Base-by-base conservation (phyloP, 352 stramenopile genomes). In the Phytophthora melonis region DNA sequence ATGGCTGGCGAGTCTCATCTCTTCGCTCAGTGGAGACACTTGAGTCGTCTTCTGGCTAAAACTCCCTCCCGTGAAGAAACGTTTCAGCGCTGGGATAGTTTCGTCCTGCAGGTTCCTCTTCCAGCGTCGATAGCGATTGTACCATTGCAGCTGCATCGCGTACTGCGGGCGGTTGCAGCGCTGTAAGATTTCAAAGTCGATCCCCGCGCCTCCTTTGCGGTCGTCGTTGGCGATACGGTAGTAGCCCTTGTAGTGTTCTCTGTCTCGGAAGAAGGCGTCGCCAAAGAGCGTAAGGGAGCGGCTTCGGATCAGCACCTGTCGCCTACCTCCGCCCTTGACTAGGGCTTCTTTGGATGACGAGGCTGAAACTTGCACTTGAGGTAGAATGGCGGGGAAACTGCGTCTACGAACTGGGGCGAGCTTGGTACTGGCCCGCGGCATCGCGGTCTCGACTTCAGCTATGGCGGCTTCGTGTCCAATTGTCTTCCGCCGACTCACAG, bases 171-270 rank as follows among this genome's bases (percentile, higher is more conserved):
- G 77, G 25, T 82, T 77, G 21, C 74, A 87, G 2, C 78, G 71
- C 54, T 92, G 80, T 11, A 92, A 64, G 23, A 92, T 79, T 50
- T 90, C 81, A 32, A 88, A 91, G 43, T 86, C 78, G 18, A 91
- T 81, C 0, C 74, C 79, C 3, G 30, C 11, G 9, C 52, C 39
- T 41, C 23, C 58, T n/a, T 55, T 61, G n/a, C 36, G 47, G 18
- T 60, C 36, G 18, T 72, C 36, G 23, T 57, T 49, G 1, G 47
- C 25, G 7, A 62, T 9, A 7, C 34, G 32, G n/a, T 57, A 67
- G 58, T 66, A 60, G 6, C 58, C 34, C 61, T 59, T 62, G 21
- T 43, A 61, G 13, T 67, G 55, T 3, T 55, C 27, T 16, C 36
- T 41, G 25, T 61, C 47, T 9, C 14, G n/a, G 50, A 90, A 92